Evolutionary conservation across 495 filamentous ascomycete genomes (phyloP).

Genomic region (Trichoderma orchidacearum): DNA sequence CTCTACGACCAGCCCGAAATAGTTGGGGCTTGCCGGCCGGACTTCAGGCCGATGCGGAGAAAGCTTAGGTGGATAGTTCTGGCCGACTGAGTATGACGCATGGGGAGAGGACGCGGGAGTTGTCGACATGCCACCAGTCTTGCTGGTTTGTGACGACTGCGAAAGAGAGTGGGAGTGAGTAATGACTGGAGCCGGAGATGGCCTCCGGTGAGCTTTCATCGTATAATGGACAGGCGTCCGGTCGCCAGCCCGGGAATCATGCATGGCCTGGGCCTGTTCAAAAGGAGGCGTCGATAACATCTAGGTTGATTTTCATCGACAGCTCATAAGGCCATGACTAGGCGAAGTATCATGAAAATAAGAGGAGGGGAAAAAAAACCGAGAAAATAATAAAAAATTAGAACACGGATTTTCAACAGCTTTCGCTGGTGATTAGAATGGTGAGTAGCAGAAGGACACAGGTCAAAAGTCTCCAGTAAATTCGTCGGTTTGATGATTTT

Average conservation of each 20-base stretch:
- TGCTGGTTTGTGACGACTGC: conserved; percentile 20
- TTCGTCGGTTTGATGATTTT: too few species aligned
- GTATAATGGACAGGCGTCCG: conserved; percentile 2
- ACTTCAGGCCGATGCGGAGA: conserved; percentile 23
- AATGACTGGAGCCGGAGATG: conserved; percentile 6
- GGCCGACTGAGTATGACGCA: conserved; percentile 28
- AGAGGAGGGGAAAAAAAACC: not conserved
- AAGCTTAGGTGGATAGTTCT: conserved; percentile 23
- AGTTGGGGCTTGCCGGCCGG: conserved; percentile 54
- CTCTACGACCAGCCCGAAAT: conserved; percentile 66
- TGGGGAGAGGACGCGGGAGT: conserved; percentile 26
- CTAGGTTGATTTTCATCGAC: not conserved
- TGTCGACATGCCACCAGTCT: conserved; percentile 16
- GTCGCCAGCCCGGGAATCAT: not conserved
- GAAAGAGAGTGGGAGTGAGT: conserved; percentile 26
- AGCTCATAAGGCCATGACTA: not conserved
- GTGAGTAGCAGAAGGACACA: too few species aligned
- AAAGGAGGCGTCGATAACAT: not conserved
- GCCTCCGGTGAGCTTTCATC: not conserved
- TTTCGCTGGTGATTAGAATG: too few species aligned
- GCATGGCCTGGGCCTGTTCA: not conserved
- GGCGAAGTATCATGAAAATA: not conserved
- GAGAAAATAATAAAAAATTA: too few species aligned
- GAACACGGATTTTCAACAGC: too few species aligned
- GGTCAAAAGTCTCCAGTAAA: too few species aligned